Percentiles rank a stretch among this genome's conserved stretches.
phyloP scores from a whole-genome alignment of 78 protist genomes.

The Dictyostelium purpureum region DNA sequence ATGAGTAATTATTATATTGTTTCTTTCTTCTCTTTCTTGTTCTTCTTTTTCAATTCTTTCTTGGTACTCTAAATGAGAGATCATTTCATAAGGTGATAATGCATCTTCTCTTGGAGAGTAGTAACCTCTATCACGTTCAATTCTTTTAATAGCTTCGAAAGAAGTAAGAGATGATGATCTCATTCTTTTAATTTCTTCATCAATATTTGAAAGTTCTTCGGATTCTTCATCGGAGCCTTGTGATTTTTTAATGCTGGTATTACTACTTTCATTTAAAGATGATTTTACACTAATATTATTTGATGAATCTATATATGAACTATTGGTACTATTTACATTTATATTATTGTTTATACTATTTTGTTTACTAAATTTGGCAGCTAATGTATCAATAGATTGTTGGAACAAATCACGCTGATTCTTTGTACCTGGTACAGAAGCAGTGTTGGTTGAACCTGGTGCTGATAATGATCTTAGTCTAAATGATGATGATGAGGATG shows the following conservation, averaged over 20 bases:
- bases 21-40: conserved; percentile 22
- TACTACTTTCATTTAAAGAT: neutral
- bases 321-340: neutral
- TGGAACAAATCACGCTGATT: neutral
- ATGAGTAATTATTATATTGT: neutral
- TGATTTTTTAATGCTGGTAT: neutral
- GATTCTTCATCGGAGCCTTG: neutral
- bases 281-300: neutral
- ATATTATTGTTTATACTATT: neutral
- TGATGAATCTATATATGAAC: neutral
- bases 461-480: conserved; percentile 55
- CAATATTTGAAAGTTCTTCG: conserved; percentile 17
- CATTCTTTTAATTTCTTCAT: neutral
- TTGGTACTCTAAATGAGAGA: conserved; percentile 28
- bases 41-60: conserved; percentile 27
- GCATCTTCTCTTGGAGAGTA: neutral
- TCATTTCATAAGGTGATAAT: neutral
- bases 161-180: conserved; percentile 9
- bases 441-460: neutral
- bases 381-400: neutral
- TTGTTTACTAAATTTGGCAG: neutral
- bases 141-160: neutral
- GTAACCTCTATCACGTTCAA: neutral
- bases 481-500: neutral
- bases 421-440: neutral